Evolutionary conservation across 257 asterid species (phyloP).

Genomic region (Cruciata laevipes): DNA sequence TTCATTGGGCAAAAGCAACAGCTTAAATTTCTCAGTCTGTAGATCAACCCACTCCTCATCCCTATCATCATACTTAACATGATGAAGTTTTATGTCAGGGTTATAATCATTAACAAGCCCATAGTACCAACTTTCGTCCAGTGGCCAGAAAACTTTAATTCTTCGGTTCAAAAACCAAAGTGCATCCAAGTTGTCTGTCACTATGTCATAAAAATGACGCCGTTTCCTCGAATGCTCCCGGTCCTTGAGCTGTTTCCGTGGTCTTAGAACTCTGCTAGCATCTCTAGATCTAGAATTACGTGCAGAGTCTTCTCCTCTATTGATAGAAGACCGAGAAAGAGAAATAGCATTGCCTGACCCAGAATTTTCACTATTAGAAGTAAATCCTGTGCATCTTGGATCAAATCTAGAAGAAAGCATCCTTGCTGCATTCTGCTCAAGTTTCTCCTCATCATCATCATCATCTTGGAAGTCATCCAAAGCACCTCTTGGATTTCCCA

Average conservation of each 20-base stretch:
- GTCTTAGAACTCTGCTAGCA: slow-evolving; percentile 65
- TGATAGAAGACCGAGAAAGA: slow-evolving; percentile 40
- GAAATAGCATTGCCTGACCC: slow-evolving; percentile 37
- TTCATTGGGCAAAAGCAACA: slow-evolving; percentile 85
- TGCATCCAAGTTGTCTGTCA: slow-evolving; percentile 56
- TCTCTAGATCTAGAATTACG: slow-evolving; percentile 49
- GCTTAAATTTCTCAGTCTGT: slow-evolving; percentile 74
- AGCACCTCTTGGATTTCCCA: slow-evolving; percentile 36
- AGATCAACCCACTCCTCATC: slow-evolving; percentile 97
- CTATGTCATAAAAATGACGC: slow-evolving; percentile 88
- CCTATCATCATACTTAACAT: slow-evolving; percentile 80
- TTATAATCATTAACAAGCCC: slow-evolving; percentile 78
- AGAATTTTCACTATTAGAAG: slow-evolving; percentile 45
- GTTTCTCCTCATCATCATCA: slow-evolving; percentile 93
- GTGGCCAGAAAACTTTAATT: slow-evolving; percentile 88
- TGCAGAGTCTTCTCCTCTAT: slow-evolving; percentile 36
- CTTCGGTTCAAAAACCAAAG: slow-evolving; percentile 63
- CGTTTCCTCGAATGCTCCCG: slow-evolving; percentile 64
- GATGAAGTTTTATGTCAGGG: slow-evolving; percentile 68
- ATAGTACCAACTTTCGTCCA: slow-evolving; percentile 92
- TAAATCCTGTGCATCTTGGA: slow-evolving; percentile 88
- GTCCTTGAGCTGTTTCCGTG: slow-evolving; percentile 53
- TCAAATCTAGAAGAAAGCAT: slow-evolving; percentile 98
- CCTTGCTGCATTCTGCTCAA: slow-evolving; percentile 93
- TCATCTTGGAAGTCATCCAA: slow-evolving; percentile 53